Evolutionary conservation across 352 stramenopile genomes (phyloP), one percentile per base, ranked within the genome.

Genomic region (Globisporangium mamillatum): DNA sequence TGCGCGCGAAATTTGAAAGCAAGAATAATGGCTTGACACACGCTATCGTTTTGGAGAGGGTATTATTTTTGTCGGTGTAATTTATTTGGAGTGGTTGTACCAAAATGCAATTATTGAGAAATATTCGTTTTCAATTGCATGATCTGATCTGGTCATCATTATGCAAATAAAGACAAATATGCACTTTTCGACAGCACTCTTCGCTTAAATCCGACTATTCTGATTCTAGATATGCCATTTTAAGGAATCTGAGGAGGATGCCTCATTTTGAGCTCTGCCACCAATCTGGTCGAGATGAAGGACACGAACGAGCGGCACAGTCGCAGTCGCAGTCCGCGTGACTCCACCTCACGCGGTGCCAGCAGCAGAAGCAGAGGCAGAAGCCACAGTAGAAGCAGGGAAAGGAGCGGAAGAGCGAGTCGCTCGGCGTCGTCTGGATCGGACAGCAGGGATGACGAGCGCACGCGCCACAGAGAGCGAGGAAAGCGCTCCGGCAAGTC

Each of bases 271-370:
- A 32, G 29, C 29, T 44, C 27, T 34, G 34, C 9, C 57, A 52
- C 32, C 3, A 27, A 36, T 24, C 29, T 46, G 38, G 38, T 4
- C 10, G 41, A 24, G 7, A 64, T 32, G 27, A 56, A 57, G 38
- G 22, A 32, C 18, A 18, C n/a, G 29, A 58, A n/a, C 24, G 63
- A 67, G 48, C 18, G 60, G 16, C 60, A 41, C 25, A 53, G 60
- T 10, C 60, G 50, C 25, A 53, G 60, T 25, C 67, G 67, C 34
- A 75, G 56, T 64, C 7, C 60, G 46, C 55, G 9, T 29, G 18
- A 29, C 55, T 44, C 55, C 7, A 32, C 55, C 8, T 27, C 55
- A 2, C 61, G 62, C 1, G 56, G 22, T 20, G 44, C 16, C 29
- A 32, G 20, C 32, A 54, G 60, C 38, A 46, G n/a, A 14, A 32